Base-by-base conservation (phyloP, 441 rosid genomes). In the Daphne laureola region DNA sequence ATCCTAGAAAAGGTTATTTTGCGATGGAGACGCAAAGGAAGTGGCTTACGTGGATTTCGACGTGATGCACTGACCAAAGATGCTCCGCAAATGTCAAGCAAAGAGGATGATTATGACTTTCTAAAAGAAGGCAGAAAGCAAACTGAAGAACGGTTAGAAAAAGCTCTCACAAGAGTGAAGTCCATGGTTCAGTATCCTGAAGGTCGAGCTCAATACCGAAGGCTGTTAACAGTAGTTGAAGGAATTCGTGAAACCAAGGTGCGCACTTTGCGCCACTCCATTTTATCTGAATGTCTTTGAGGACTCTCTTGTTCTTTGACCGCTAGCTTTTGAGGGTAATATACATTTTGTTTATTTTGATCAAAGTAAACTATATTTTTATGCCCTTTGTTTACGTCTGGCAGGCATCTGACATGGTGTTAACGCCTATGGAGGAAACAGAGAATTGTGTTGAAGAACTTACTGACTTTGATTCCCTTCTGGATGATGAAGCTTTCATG, bases 1-100 rank as follows among this genome's bases (percentile, higher is more conserved):
- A 71, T 93, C 51, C 68, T 93, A 54, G 99, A 87, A 74, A 93
- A 93, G 78, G 82, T 85, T 53, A 87, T 93, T 60, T 58, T 93
- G 68, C 93, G 99, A 5, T 93, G 99, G 97, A 85, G 96, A 74
- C 90, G 96, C 46, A 93, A 79, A 68, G 83, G 99, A 55, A 90
- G 83, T 64, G 99, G 99, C 49, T 65, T 93, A 50, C 83, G 97
- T 47, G 96, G 97, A 49, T 87, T 87, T 59, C 75, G 78, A 49
- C 57, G 78, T 23, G 89, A 82, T 27, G 78, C 80, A 27, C 56
- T 76, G 45, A 38, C 73, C 25, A 75, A 67, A 62, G 65, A 74
- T 55, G 49, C 79, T 17, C 46, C 64, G 18, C 76, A 65, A 57
- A 38, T 64, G 61, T 47, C 78, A 14, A 46, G 66, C 12, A 49